A percentile compares a stretch with the other conserved stretches of the same genome.
These are phyloP conservation scores for Camelina hispida DNA, from an alignment of 345 rosid genomes.

Conservation along the genomic window DNA sequence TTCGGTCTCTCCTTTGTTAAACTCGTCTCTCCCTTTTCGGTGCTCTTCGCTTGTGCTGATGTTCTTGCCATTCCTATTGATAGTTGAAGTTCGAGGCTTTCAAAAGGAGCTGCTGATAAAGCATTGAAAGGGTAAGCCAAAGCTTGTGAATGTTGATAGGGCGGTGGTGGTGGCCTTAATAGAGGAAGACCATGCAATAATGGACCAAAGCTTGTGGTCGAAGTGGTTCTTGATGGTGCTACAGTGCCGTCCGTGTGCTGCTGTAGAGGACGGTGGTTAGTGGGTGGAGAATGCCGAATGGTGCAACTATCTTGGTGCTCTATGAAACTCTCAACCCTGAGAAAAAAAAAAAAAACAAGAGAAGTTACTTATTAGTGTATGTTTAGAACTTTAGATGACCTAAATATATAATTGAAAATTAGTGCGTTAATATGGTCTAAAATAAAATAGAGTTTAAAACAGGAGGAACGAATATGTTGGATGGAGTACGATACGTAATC, in stretches of 20 bases:
- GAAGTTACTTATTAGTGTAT: constrained; percentile 6
- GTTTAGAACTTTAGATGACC: constrained; percentile 6
- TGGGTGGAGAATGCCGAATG: constrained; percentile 55
- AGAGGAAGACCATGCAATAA: constrained; percentile 47
- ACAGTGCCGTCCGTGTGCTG: constrained; percentile 44
- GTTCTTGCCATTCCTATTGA: constrained; percentile 48
- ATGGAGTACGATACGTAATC: constrained; percentile 30
- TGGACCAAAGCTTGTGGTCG: constrained; percentile 60
- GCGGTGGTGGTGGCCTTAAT: constrained; percentile 51
- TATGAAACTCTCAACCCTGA: constrained; percentile 97
- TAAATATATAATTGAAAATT: not conserved
- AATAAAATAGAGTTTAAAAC: not conserved
- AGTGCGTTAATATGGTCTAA: not conserved
- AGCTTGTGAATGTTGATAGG: constrained; percentile 34
- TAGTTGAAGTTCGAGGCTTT: constrained; percentile 37
- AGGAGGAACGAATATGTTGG: not conserved
- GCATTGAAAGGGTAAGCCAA: constrained; percentile 29
- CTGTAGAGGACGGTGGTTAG: constrained; percentile 44
- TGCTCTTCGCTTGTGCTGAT: constrained; percentile 24
- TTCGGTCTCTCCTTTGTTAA: constrained; percentile 47
- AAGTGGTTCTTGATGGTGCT: constrained; percentile 65
- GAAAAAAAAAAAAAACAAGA: constrained; percentile 2
- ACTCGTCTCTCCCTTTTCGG: constrained; percentile 42
- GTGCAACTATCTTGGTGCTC: constrained; percentile 93
- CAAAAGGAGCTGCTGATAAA: constrained; percentile 27